Evolutionary conservation across 331 rosid species (phyloP), one percentile per base, ranked within the genome.

Genomic region (Malus hybrid): DNA sequence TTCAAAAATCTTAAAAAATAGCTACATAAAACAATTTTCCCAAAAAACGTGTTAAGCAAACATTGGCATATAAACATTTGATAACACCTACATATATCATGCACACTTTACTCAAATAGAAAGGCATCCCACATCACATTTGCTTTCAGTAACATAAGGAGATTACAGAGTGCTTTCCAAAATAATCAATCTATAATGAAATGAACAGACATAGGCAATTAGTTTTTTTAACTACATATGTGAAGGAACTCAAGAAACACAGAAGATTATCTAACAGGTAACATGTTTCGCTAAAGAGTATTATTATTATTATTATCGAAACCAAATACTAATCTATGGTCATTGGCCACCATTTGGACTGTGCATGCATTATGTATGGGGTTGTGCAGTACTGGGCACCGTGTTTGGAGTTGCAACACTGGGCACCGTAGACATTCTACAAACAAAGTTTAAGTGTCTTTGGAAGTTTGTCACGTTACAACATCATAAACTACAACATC

Each of bases 1-100:
- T 69, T 73, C 80, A 68, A 34, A 50, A 62, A 36, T 68, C 66
- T 71, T 69, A 29, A 34, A 76, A 69, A 50, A 19, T 2, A 66
- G 42, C 50, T 31, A 36, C 20, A 19, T 60, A 27, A 12, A 36
- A 20, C 64, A 44, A 39, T 18, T 73, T 67, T 10, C 54, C 46
- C 18, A 48, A 33, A 27, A 55, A 69, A 8, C 13, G 19, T 55
- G 67, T 18, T 34, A 36, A 24, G 61, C 52, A 59, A 28, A 54
- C 50, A 54, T 61, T 4, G 8, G 10, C 34, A 13, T 4, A 57
- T 10, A 22, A 57, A 10, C 64, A 20, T 57, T 7, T 2, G 14
- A 42, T 42, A 42, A 3, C 48, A 42, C 48, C 48, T 42, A 42
- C 48, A 42, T 42, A 42, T 42, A 59, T 2, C 28, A 22, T 11